Evolutionary conservation across 306 rosid species (phyloP).

Genomic region (Potentilla sterilis): DNA sequence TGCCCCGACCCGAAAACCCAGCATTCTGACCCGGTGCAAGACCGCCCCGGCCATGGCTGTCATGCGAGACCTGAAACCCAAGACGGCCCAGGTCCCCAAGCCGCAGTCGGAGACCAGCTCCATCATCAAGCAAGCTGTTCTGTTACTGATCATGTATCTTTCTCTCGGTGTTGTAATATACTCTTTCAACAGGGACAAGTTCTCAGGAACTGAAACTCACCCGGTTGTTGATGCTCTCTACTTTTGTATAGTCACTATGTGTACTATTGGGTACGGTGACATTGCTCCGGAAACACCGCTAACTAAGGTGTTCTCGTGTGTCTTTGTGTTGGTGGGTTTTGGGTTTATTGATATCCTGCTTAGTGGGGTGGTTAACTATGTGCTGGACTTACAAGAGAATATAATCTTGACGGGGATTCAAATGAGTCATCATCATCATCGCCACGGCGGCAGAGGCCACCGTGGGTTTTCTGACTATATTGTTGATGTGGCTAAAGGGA

Average conservation of each 20-base stretch:
- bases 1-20: slow-evolving; percentile 33
- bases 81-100: slow-evolving; percentile 38
- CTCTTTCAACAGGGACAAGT: slow-evolving; percentile 53
- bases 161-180: slow-evolving; percentile 61
- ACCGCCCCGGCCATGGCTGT: slow-evolving; percentile 75
- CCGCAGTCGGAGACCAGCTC: slow-evolving; percentile 47
- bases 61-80: slow-evolving; percentile 40
- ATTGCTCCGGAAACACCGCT: slow-evolving; percentile 58
- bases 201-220: slow-evolving; percentile 67
- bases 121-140: slow-evolving; percentile 57
- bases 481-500: slow-evolving; percentile 75
- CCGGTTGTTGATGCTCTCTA: slow-evolving; percentile 78
- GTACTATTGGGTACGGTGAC: slow-evolving; percentile 86
- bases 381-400: slow-evolving; percentile 67
- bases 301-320: slow-evolving; percentile 62
- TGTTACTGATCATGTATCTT: slow-evolving; percentile 52
- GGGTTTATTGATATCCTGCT: slow-evolving; percentile 73
- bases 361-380: slow-evolving; percentile 70
- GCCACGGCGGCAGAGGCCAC: background rate
- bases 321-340: slow-evolving; percentile 74
- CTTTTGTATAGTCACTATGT: slow-evolving; percentile 79
- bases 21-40: slow-evolving; percentile 51
- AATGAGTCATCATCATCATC: slow-evolving; percentile 30
- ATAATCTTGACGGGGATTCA: slow-evolving; percentile 49
- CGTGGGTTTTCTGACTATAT: slow-evolving; percentile 56